These are phyloP conservation scores for Coniochaeta pulveracea DNA, from an alignment of 2,329 filamentous ascomycete species.

Conservation along the genomic window DNA sequence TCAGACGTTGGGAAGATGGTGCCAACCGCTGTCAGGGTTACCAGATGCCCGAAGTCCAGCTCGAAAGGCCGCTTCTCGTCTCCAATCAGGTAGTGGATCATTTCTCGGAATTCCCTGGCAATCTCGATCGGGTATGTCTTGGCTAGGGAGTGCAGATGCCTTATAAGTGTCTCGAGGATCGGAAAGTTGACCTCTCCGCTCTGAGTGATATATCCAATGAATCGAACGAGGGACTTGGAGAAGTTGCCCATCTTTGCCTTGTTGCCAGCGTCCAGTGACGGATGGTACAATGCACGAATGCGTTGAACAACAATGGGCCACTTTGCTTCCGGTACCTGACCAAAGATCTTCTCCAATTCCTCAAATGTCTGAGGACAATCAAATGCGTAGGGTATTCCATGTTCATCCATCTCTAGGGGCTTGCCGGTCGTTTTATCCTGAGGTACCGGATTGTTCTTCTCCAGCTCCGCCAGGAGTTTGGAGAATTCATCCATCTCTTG, in stretches of 20 bases:
- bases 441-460: slow-evolving; percentile 42
- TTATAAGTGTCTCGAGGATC: slow-evolving; percentile 67
- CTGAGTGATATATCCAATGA: slow-evolving; percentile 38
- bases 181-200: slow-evolving; percentile 44
- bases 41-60: slow-evolving; percentile 58
- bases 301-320: slow-evolving; percentile 74
- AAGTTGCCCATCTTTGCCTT: slow-evolving; percentile 70
- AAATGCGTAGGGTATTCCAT: slow-evolving; percentile 71
- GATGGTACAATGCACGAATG: slow-evolving; percentile 85
- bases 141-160: slow-evolving; percentile 86
- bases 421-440: slow-evolving; percentile 30
- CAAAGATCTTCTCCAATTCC: slow-evolving; percentile 59
- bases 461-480: slow-evolving; percentile 50
- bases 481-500: slow-evolving; percentile 60
- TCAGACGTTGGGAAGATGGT: slow-evolving; percentile 90
- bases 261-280: slow-evolving; percentile 74
- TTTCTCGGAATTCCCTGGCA: slow-evolving; percentile 63
- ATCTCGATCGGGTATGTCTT: slow-evolving; percentile 76
- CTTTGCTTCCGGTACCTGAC: slow-evolving; percentile 49
- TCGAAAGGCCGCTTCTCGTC: slow-evolving; percentile 31
- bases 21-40: slow-evolving; percentile 73
- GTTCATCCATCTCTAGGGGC: slow-evolving; percentile 23
- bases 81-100: slow-evolving; percentile 39
- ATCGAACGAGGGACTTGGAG: slow-evolving; percentile 52
- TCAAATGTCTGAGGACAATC: slow-evolving; percentile 69